Conservation (phyloP, 2,329 filamentous ascomycete species). For the Talaromyces rugulosus region DNA sequence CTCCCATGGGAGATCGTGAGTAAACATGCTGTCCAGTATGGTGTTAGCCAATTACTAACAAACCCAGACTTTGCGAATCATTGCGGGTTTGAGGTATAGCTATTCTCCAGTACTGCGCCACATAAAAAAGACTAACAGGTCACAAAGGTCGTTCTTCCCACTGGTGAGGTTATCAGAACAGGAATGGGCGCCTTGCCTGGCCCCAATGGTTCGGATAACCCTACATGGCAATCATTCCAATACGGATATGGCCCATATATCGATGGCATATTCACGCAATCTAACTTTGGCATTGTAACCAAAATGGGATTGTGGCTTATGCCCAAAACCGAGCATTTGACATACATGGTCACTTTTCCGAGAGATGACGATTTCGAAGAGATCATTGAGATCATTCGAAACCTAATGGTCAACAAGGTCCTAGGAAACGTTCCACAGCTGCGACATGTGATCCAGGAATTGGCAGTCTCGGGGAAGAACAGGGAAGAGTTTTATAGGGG, state of each 20-base stretch:
- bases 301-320: slow-evolving; percentile 25
- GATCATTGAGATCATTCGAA: slow-evolving; percentile 36
- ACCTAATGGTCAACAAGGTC: slow-evolving; percentile 23
- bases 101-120: slow-evolving; percentile 30
- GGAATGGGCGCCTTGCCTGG: slow-evolving; percentile 33
- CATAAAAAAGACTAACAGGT: slow-evolving; percentile 23
- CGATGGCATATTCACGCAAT: slow-evolving; percentile 27
- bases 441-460: slow-evolving; percentile 26
- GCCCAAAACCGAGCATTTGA: slow-evolving; percentile 34
- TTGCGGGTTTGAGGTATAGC: not conserved
- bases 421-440: slow-evolving; percentile 28
- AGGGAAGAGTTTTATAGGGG: slow-evolving; percentile 23
- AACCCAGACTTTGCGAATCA: slow-evolving; percentile 33
- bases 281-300: slow-evolving; percentile 18
- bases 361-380: slow-evolving; percentile 32
- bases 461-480: slow-evolving; percentile 26
- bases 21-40: not conserved
- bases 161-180: slow-evolving; percentile 34
- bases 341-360: slow-evolving; percentile 39
- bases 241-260: slow-evolving; percentile 33
- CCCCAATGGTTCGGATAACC: slow-evolving; percentile 28
- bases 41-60: not conserved
- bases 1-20: slow-evolving; percentile 23
- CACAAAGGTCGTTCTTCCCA: slow-evolving; percentile 34
- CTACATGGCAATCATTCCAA: slow-evolving; percentile 24